Evolutionary conservation across 1,139 yeast genomes (phyloP), one percentile per base, ranked within the genome.

Genomic region (Debaryomyces coudertii): DNA sequence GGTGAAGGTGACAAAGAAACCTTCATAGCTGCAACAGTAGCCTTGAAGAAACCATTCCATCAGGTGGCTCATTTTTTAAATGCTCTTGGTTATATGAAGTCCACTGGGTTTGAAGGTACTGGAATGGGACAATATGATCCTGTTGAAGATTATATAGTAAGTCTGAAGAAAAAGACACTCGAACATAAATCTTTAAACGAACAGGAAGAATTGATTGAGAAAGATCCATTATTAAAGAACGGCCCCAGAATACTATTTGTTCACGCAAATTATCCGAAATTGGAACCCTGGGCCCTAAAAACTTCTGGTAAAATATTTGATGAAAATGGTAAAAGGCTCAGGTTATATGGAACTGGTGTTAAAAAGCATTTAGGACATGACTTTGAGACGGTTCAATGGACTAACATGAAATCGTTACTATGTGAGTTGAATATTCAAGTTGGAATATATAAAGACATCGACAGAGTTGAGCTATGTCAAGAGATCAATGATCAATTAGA

Each of bases 1-100:
- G 96, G 97, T 36, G 95, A 88, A 68, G 96, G 96, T 50, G 96
- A 90, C 63, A 90, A 89, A 62, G 97, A 90, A 61, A 88, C 96
- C 0, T 90, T 87, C 58, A 69, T 87, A 45, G 92, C 96, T 0
- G 92, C 93, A 0, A 85, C 95, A 0, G 77, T 78, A 38, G 88
- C 86, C 2, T 66, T 85, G 45, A 68, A 71, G 7, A 77, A 82
- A 42, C 72, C 80, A 1, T 85, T 71, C 53, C 87, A 88, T 58
- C 92, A 86, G 62, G 90, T 87, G n/a, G 77, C 80, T 40, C 74
- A 68, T 50, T 80, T 79, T 51, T 61, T 80, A 38, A 70, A 71
- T 48, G 83, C 87, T 0, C 68, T 78, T 55, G 87, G 87, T 4
- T 72, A 74, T 51, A 72, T 79, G 47, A 69, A 73, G 51, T 53